phyloP scores from a whole-genome alignment of 2,329 filamentous ascomycete genomes.

The Aureobasidium mangrovei region DNA sequence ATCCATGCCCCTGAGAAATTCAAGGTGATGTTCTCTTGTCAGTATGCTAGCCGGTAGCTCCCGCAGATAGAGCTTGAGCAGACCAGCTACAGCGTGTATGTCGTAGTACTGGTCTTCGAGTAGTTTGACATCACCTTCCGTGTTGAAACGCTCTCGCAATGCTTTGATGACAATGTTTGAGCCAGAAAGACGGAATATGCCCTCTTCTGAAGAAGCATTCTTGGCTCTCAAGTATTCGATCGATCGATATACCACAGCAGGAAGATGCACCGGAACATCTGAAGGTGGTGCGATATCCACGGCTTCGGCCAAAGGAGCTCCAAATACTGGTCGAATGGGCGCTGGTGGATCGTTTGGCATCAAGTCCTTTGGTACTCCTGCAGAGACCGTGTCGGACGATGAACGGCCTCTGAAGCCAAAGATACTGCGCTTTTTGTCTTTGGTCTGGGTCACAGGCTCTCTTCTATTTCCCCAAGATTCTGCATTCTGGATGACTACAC shows the following conservation, averaged over 20 bases:
- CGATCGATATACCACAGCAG: constrained; percentile 89
- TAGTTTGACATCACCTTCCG: constrained; percentile 82
- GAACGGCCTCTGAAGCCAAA: constrained; percentile 58
- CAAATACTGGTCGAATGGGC: constrained; percentile 63
- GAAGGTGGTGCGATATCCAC: constrained; percentile 69
- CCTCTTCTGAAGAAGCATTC: constrained; percentile 76
- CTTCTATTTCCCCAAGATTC: constrained; percentile 77
- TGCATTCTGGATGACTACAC: constrained; percentile 71
- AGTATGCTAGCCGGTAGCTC: constrained; percentile 87
- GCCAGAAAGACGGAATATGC: constrained; percentile 94
- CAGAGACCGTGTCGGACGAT: constrained; percentile 52
- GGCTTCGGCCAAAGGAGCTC: constrained; percentile 74
- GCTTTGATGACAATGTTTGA: constrained; percentile 90
- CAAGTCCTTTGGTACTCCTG: constrained; percentile 27
- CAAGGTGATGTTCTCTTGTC: constrained; percentile 79
- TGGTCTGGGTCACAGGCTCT: constrained; percentile 48
- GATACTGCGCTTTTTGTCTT: constrained; percentile 70
- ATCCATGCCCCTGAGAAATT: constrained; percentile 67
- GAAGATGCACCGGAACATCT: constrained; percentile 66
- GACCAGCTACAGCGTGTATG: constrained; percentile 87
- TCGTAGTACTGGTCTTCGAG: constrained; percentile 76
- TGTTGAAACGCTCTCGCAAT: constrained; percentile 87
- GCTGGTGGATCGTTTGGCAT: neutral
- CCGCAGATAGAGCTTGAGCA: constrained; percentile 87
- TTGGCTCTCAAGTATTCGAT: constrained; percentile 85